Percentiles rank a stretch among this genome's conserved stretches.
These are phyloP conservation scores for Talaromyces ruber DNA, from an alignment of 495 filamentous ascomycete genomes.

Conservation along the genomic window DNA sequence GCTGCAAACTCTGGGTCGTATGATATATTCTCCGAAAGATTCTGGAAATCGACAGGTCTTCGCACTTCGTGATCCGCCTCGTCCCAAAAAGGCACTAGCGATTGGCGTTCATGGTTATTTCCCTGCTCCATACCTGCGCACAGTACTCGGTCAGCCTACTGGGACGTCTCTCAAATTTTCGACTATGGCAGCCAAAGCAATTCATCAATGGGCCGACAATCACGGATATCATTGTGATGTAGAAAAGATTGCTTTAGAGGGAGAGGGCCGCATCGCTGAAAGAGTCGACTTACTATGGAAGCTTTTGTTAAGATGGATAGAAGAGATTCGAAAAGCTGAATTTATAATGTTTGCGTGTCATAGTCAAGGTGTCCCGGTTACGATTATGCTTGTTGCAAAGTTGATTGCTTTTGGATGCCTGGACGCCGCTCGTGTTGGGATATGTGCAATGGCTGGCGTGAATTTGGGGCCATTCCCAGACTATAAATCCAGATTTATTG, in stretches of 20 bases:
- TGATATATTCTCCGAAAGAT: slow-evolving; percentile 55
- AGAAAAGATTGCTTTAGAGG: slow-evolving; percentile 89
- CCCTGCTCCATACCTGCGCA: slow-evolving; percentile 73
- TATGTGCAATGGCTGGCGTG: slow-evolving; percentile 93
- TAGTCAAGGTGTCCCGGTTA: slow-evolving; percentile 91
- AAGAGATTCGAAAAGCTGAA: slow-evolving; percentile 78
- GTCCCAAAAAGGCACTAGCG: slow-evolving; percentile 73
- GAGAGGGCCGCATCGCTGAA: slow-evolving; percentile 92
- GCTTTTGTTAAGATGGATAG: slow-evolving; percentile 87
- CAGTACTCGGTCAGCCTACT: slow-evolving; percentile 86
- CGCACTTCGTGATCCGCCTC: slow-evolving; percentile 58
- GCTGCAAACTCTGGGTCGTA: slow-evolving; percentile 57
- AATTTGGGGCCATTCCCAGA: slow-evolving; percentile 87
- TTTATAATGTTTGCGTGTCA: slow-evolving; percentile 86
- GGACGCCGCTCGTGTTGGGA: slow-evolving; percentile 57
- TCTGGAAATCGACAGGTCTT: slow-evolving; percentile 60
- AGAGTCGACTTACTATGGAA: slow-evolving; percentile 91
- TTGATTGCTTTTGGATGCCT: slow-evolving; percentile 74
- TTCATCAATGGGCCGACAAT: slow-evolving; percentile 67
- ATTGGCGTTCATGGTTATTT: slow-evolving; percentile 96
- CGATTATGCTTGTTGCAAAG: slow-evolving; percentile 87
- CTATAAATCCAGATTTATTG: slow-evolving; percentile 75
- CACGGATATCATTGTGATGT: slow-evolving; percentile 60
- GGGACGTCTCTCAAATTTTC: slow-evolving; percentile 93
- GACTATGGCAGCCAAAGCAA: slow-evolving; percentile 75